Percentiles rank a stretch among this genome's conserved stretches.
Evolutionary conservation across 306 rosid species (phyloP).

Genomic region (Rosa chinensis): DNA sequence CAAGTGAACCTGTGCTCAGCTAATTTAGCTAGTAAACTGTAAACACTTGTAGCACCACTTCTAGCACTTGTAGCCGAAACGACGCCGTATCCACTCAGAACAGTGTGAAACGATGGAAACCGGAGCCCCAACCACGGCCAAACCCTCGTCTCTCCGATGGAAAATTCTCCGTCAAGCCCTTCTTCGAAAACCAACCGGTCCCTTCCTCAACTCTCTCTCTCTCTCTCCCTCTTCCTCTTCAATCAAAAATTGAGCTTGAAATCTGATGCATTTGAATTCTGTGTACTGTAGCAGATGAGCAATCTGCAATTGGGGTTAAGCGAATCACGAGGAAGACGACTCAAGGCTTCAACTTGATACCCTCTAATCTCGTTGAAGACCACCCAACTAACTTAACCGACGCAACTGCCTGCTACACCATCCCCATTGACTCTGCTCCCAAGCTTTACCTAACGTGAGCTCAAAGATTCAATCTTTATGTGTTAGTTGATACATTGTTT

Average conservation of each 20-base stretch:
- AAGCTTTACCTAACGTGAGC: constrained; percentile 58
- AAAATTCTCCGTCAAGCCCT: constrained; percentile 73
- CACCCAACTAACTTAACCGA: constrained; percentile 37
- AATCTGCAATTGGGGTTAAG: constrained; percentile 40
- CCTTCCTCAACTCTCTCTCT: neutral
- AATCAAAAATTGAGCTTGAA: neutral
- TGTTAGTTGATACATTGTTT: neutral
- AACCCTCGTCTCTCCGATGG: constrained; percentile 77
- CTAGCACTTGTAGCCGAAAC: neutral
- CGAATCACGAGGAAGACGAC: constrained; percentile 63
- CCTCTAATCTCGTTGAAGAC: constrained; percentile 36
- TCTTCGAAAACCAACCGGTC: constrained; percentile 35
- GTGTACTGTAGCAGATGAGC: constrained; percentile 35
- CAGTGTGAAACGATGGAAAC: neutral
- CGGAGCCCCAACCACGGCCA: constrained; percentile 12
- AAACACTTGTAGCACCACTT: too few species aligned
- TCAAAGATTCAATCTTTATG: neutral
- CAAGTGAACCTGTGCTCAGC: too few species aligned
- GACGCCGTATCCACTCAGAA: neutral
- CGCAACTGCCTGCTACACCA: constrained; percentile 62
- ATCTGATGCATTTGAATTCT: constrained; percentile 2
- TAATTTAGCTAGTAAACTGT: too few species aligned
- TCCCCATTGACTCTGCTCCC: constrained; percentile 59
- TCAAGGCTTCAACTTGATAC: constrained; percentile 81
- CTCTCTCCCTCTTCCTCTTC: constrained; percentile 1